A percentile compares a stretch with the other conserved stretches of the same genome.
Evolutionary conservation across 176 grass and related monocot genomes (phyloP).

Genomic region (Thalia dealbata): DNA sequence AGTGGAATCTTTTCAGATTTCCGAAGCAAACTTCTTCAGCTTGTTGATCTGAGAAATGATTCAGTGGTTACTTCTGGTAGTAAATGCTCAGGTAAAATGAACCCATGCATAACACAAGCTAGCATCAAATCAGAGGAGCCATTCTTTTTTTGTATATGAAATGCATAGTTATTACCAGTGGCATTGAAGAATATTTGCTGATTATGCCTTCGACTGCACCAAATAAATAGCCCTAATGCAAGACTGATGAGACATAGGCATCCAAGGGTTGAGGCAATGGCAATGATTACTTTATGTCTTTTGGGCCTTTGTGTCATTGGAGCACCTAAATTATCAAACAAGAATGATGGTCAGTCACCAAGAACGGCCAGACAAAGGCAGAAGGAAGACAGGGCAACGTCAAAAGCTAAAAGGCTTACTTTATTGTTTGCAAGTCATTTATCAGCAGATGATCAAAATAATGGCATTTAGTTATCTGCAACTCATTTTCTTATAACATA

Average conservation of each 20-base stretch:
- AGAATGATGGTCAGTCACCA: not conserved
- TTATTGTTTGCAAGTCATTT: not conserved
- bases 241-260: conserved; percentile 44
- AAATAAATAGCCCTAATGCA: conserved; percentile 45
- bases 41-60: conserved; percentile 41
- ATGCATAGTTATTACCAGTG: conserved; percentile 31
- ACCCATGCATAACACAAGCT: not conserved
- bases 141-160: not conserved
- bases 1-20: conserved; percentile 68
- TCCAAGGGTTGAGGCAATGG: conserved; percentile 34
- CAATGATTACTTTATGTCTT: conserved; percentile 48
- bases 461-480: no score
- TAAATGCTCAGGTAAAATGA: not conserved
- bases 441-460: not conserved
- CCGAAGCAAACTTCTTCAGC: conserved; percentile 48
- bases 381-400: not conserved
- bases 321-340: conserved; percentile 18
- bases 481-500: no score
- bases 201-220: conserved; percentile 58
- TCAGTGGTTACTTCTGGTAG: not conserved
- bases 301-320: conserved; percentile 28
- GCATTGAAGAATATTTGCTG: conserved; percentile 67
- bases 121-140: not conserved
- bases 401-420: not conserved
- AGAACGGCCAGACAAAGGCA: not conserved